Percentiles rank a stretch among this genome's conserved stretches.
Evolutionary conservation across 257 asterid genomes (phyloP).

Genomic region (Capsicum chinense): DNA sequence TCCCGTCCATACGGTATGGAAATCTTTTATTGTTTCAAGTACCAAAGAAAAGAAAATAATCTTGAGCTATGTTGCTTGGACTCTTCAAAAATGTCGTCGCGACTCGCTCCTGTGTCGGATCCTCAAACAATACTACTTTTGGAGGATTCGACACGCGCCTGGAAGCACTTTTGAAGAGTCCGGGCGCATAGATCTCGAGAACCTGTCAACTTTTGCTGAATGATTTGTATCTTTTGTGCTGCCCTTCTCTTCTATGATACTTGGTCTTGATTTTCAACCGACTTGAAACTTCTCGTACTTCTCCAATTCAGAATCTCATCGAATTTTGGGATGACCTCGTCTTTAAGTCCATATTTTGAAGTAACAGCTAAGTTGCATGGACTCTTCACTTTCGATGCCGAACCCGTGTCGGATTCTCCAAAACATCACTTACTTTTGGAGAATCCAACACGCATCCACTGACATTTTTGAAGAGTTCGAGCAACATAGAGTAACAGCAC

Average conservation of each 20-base stretch:
- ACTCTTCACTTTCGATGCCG: too few species aligned
- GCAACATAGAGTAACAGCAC: not conserved
- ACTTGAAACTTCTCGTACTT: not conserved
- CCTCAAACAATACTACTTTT: not conserved
- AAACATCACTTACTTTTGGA: too few species aligned
- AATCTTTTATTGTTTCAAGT: not conserved
- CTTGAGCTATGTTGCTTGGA: not conserved
- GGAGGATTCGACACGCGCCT: not conserved
- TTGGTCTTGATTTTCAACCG: not conserved
- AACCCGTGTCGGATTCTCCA: too few species aligned
- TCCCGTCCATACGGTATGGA: conserved; percentile 95
- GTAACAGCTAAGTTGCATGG: not conserved
- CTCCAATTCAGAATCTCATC: not conserved
- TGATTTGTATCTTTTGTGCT: not conserved
- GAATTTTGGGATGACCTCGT: not conserved
- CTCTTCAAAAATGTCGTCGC: not conserved
- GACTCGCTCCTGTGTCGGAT: not conserved
- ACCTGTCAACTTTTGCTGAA: not conserved
- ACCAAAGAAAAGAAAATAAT: not conserved
- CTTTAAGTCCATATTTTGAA: not conserved
- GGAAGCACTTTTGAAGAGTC: conserved; percentile 17
- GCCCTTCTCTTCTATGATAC: not conserved
- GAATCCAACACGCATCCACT: too few species aligned
- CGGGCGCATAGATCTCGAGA: not conserved
- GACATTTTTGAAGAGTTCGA: too few species aligned